Conservation (phyloP, 176 grass and related monocot species). For the Metroxylon sagu region DNA sequence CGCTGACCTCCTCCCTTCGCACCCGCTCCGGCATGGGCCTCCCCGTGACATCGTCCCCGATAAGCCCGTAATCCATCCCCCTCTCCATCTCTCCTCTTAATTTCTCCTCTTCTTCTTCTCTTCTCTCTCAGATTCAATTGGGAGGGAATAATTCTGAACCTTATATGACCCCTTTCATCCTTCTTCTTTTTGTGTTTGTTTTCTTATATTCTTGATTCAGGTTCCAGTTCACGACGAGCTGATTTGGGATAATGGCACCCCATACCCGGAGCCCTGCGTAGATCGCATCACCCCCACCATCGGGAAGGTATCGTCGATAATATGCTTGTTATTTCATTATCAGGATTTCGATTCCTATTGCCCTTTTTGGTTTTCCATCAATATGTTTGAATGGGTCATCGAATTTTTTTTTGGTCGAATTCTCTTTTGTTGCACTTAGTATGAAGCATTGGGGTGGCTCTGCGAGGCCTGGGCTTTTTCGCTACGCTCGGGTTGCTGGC, state of each 20-base stretch:
- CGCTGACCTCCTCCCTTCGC: slow-evolving; percentile 50
- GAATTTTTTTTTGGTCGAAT: slow-evolving; percentile 3
- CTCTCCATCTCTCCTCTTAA: not conserved
- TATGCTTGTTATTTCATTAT: no score
- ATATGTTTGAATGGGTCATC: not conserved
- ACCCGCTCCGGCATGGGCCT: slow-evolving; percentile 86
- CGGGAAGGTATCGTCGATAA: slow-evolving; percentile 48
- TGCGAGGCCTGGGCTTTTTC: slow-evolving; percentile 80
- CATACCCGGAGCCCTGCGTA: slow-evolving; percentile 82
- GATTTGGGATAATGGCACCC: slow-evolving; percentile 90
- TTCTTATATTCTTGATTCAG: slow-evolving; percentile 9
- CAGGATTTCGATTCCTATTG: no score
- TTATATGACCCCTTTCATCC: no score
- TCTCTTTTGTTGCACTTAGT: slow-evolving; percentile 20
- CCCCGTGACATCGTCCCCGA: slow-evolving; percentile 87
- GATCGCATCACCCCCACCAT: slow-evolving; percentile 85
- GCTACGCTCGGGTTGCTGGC: slow-evolving; percentile 43
- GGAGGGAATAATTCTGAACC: no score
- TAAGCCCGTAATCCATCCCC: slow-evolving; percentile 43
- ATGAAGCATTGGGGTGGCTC: slow-evolving; percentile 85
- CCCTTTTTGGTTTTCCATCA: no score
- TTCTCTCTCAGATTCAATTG: not conserved
- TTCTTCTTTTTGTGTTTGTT: no score
- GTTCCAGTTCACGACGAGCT: slow-evolving; percentile 64
- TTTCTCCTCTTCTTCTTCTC: slow-evolving; percentile 9